phyloP scores from a whole-genome alignment of 805 yeast species.

The Sungouiella blattae region DNA sequence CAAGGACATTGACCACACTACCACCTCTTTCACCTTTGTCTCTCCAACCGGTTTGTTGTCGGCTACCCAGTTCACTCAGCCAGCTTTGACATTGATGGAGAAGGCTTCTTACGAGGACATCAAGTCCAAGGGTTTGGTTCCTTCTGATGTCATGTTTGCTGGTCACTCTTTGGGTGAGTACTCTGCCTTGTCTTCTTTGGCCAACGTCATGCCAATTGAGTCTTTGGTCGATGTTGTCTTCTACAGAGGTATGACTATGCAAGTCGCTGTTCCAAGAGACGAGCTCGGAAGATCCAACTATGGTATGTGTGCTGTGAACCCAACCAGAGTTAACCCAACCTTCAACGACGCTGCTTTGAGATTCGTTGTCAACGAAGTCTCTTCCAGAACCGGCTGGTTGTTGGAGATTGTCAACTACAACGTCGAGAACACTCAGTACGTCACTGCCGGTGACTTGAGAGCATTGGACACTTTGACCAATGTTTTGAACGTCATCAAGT shows the following conservation, averaged over 20 bases:
- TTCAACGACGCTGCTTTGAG: constrained; percentile 92
- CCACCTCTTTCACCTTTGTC: constrained; percentile 82
- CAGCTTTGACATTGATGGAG: constrained; percentile 98
- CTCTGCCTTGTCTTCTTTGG: constrained; percentile 94
- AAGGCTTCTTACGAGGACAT: constrained; percentile 98
- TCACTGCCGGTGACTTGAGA: constrained; percentile 97
- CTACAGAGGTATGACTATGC: constrained; percentile 99
- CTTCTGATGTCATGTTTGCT: constrained; percentile 90
- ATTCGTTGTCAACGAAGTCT: constrained; percentile 88
- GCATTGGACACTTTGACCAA: constrained; percentile 91
- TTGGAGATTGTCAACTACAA: constrained; percentile 97
- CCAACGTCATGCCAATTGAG: constrained; percentile 98
- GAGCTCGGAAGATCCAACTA: constrained; percentile 92
- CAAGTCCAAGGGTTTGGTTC: constrained; percentile 92
- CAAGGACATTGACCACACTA: constrained; percentile 79
- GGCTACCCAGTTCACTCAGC: constrained; percentile 99
- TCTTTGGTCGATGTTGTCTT: constrained; percentile 95
- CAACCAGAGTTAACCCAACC: constrained; percentile 83
- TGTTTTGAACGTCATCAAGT: constrained; percentile 86
- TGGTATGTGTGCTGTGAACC: constrained; percentile 99
- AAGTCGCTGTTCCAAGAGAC: constrained; percentile 99
- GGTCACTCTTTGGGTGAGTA: constrained; percentile 99
- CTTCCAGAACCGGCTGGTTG: constrained; percentile 84
- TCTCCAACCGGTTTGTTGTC: constrained; percentile 94
- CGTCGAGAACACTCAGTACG: constrained; percentile 97